Evolutionary conservation across 1,284 basidiomycete species (phyloP).

Genomic region (Sporisorium graminicola): DNA sequence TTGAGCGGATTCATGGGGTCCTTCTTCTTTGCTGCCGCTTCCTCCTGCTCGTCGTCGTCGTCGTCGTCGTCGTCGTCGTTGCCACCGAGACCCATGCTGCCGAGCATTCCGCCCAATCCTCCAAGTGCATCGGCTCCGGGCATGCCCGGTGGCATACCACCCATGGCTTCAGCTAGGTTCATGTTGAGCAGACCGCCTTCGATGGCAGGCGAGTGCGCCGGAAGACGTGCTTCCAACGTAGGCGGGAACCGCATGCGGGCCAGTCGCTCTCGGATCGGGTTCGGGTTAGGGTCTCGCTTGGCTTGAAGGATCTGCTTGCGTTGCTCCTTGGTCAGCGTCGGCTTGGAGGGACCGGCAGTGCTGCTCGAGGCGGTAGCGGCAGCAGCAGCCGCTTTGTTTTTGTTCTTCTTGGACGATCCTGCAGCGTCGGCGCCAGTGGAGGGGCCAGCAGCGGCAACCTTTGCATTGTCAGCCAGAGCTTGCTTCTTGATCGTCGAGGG

Average conservation of each 20-base stretch:
- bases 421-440: conserved; percentile 19
- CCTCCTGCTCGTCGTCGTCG: conserved; percentile 34
- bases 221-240: conserved; percentile 50
- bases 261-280: conserved; percentile 47
- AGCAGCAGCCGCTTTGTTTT: conserved; percentile 28
- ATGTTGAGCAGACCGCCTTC: conserved; percentile 64
- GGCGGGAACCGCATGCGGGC: conserved; percentile 47
- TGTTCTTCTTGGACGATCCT: conserved; percentile 28
- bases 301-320: conserved; percentile 30
- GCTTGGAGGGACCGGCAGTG: conserved; percentile 28
- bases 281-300: conserved; percentile 48
- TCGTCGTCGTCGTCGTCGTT: conserved; percentile 63
- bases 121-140: conserved; percentile 53
- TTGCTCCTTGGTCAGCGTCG: conserved; percentile 36
- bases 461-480: conserved; percentile 48
- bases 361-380: conserved; percentile 7
- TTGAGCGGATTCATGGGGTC: conserved; percentile 47
- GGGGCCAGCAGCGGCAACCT: conserved; percentile 22
- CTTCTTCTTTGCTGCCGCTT: conserved; percentile 50
- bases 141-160: conserved; percentile 53
- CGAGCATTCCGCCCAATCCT: conserved; percentile 65
- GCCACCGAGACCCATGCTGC: conserved; percentile 62
- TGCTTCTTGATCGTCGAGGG: conserved; percentile 46
- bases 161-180: conserved; percentile 62
- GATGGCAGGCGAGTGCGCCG: conserved; percentile 63